A percentile compares a stretch with the other conserved stretches of the same genome.
Evolutionary conservation across 768 basidiomycete genomes (phyloP).

Genomic region (Daedalea quercina): DNA sequence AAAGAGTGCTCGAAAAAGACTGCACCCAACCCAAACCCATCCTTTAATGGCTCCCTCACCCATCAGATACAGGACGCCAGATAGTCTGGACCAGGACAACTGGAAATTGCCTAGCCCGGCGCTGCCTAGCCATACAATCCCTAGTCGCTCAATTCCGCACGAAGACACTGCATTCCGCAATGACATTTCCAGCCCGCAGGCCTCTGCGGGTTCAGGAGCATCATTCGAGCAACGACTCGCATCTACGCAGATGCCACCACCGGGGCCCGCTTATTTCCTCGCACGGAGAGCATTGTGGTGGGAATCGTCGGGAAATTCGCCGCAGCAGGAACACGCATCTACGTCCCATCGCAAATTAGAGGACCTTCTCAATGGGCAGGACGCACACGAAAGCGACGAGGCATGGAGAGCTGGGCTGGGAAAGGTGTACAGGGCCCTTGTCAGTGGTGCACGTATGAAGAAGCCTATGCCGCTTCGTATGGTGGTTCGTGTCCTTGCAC

Average conservation of each 20-base stretch:
- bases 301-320: slow-evolving; percentile 21
- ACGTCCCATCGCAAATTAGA: slow-evolving; percentile 34
- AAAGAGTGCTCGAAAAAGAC: not conserved
- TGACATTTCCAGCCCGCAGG: not conserved
- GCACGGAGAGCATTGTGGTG: slow-evolving; percentile 64
- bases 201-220: not conserved
- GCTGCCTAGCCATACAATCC: not conserved
- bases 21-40: not conserved
- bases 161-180: not conserved
- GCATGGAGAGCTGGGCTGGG: slow-evolving; percentile 53
- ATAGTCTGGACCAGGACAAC: not conserved
- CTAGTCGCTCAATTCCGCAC: not conserved
- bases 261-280: slow-evolving; percentile 58
- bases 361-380: slow-evolving; percentile 39
- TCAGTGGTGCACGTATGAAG: slow-evolving; percentile 51
- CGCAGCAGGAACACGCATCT: slow-evolving; percentile 23
- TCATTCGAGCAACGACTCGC: slow-evolving; percentile 37
- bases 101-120: not conserved
- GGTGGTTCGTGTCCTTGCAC: slow-evolving; percentile 41
- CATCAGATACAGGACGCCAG: not conserved
- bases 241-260: slow-evolving; percentile 41
- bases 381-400: slow-evolving; percentile 41
- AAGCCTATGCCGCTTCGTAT: slow-evolving; percentile 53
- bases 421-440: slow-evolving; percentile 58
- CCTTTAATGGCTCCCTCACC: not conserved